These are phyloP conservation scores for Metschnikowia continentalis DNA, from an alignment of 805 yeast species.

Conservation along the genomic window DNA sequence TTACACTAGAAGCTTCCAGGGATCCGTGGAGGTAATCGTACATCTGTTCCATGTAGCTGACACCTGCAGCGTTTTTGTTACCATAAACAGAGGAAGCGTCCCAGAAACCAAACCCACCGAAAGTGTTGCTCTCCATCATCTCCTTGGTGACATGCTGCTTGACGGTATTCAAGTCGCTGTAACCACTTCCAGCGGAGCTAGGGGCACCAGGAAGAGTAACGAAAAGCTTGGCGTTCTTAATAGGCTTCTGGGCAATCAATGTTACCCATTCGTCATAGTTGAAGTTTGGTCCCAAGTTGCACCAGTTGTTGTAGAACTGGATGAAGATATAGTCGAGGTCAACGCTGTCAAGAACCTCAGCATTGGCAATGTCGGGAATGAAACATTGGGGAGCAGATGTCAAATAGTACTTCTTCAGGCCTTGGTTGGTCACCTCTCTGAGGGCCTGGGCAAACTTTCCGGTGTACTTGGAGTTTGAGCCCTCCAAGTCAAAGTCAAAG, in stretches of 20 bases:
- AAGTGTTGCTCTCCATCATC: constrained; percentile 20
- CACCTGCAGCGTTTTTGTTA: constrained; percentile 27
- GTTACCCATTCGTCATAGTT: constrained; percentile 61
- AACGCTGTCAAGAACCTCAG: constrained; percentile 42
- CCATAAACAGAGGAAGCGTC: constrained; percentile 63
- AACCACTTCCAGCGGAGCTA: constrained; percentile 56
- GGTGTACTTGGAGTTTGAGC: constrained; percentile 33
- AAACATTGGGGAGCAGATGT: constrained; percentile 94
- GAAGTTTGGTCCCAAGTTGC: constrained; percentile 45
- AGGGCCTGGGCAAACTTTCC: constrained; percentile 61
- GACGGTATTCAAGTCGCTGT: constrained; percentile 28
- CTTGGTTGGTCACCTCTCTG: constrained; percentile 18
- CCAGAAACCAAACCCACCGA: constrained; percentile 83
- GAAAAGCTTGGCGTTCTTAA: constrained; percentile 66
- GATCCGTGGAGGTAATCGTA: neutral
- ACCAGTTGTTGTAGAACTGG: constrained; percentile 88
- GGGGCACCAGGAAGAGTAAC: constrained; percentile 64
- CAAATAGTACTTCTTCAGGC: constrained; percentile 58
- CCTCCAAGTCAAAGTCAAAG: constrained; percentile 63
- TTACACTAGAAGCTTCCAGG: too few relatives aligned
- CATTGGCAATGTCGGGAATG: constrained; percentile 67
- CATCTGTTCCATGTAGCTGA: constrained; percentile 9
- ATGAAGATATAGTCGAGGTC: constrained; percentile 76
- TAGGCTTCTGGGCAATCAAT: constrained; percentile 54
- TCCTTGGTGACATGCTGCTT: constrained; percentile 12